These are phyloP conservation scores for Fragaria iinumae DNA, from an alignment of 306 rosid genomes.

Conservation along the genomic window DNA sequence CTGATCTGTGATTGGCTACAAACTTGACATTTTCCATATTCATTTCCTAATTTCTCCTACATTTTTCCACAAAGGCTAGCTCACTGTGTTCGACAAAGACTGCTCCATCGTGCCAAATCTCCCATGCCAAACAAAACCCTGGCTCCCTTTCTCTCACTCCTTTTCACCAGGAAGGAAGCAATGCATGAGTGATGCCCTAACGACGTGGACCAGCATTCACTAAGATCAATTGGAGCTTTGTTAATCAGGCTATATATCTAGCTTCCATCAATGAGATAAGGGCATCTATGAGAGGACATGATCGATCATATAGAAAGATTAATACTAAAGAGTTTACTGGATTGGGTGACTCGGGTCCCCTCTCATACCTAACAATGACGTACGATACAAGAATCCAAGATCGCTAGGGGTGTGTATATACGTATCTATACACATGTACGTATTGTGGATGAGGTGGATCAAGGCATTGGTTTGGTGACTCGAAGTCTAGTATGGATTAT, in stretches of 20 bases:
- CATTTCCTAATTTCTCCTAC: neutral
- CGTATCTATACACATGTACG: neutral
- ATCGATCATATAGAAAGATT: neutral
- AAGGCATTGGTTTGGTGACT: neutral
- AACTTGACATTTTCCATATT: slow-evolving; percentile 29
- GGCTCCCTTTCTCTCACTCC: neutral
- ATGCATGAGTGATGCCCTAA: neutral
- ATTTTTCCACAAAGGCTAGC: slow-evolving; percentile 7
- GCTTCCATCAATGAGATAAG: neutral
- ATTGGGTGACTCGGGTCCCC: neutral
- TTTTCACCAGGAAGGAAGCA: neutral
- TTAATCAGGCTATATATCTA: neutral
- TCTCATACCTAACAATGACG: neutral
- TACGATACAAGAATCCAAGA: neutral
- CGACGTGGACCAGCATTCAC: neutral
- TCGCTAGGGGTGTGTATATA: neutral
- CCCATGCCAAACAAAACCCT: neutral
- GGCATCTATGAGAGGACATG: neutral
- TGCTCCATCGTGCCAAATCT: neutral
- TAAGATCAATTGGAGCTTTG: neutral
- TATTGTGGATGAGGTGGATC: neutral
- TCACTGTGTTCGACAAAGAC: slow-evolving; percentile 26
- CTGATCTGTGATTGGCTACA: slow-evolving; percentile 21
- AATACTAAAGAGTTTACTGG: neutral
- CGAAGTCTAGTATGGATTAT: neutral